These are phyloP conservation scores for Globisporangium polare DNA, from an alignment of 352 stramenopile genomes.

Conservation along the genomic window DNA sequence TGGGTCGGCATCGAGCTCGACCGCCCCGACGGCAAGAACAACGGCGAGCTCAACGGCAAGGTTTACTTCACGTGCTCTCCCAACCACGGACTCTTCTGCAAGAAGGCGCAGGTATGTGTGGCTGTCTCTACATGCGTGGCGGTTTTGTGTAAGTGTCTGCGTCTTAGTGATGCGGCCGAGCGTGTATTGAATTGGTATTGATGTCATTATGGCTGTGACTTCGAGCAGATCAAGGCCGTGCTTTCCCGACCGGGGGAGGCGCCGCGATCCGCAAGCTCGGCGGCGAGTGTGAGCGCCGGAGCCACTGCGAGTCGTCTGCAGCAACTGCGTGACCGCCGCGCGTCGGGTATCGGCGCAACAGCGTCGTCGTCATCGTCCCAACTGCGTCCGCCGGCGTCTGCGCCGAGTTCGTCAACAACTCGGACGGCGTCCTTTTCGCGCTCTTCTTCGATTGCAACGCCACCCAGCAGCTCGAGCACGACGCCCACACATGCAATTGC, in stretches of 20 bases:
- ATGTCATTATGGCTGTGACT: background rate
- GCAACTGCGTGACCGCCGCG: slow-evolving; percentile 25
- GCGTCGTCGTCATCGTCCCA: slow-evolving; percentile 9
- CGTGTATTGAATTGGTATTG: background rate
- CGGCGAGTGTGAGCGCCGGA: slow-evolving; percentile 6
- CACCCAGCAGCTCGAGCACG: slow-evolving; percentile 10
- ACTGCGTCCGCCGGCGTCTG: slow-evolving; percentile 10
- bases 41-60: slow-evolving; percentile 74
- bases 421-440: slow-evolving; percentile 13
- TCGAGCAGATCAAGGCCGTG: slow-evolving; percentile 27
- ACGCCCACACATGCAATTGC: slow-evolving; percentile 1
- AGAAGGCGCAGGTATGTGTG: slow-evolving; percentile 32
- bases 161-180: background rate
- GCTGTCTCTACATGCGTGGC: background rate
- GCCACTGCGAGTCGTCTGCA: slow-evolving; percentile 26
- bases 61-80: slow-evolving; percentile 74
- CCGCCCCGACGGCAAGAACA: slow-evolving; percentile 79
- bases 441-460: slow-evolving; percentile 11
- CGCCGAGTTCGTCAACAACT: slow-evolving; percentile 9
- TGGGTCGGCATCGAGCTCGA: slow-evolving; percentile 85
- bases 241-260: slow-evolving; percentile 19
- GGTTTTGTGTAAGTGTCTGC: background rate
- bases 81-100: slow-evolving; percentile 79
- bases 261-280: slow-evolving; percentile 2
- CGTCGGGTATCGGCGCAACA: slow-evolving; percentile 20